Base-by-base conservation (phyloP, 345 rosid genomes). In the Luvunga scandens region DNA sequence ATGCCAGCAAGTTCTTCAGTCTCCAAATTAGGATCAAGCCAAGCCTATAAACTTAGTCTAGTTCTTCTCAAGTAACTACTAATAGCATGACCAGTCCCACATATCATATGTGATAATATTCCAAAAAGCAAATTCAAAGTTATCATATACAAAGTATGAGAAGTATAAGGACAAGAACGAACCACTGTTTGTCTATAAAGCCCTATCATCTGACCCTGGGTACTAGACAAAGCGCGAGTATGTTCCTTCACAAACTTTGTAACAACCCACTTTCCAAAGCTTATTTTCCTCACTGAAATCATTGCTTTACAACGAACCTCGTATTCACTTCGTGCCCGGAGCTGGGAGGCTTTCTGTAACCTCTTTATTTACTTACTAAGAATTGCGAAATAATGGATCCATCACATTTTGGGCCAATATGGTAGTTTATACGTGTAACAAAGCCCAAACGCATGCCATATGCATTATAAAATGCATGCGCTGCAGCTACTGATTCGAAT, bases 291-390 rank as follows among this genome's bases (percentile, higher is more conserved):
- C 56, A 81, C 68, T 9, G 73, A 66, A 66, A 77, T 57, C 77
- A 62, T 72, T 45, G 83, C 83, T 65, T 72, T 81, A 77, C 83
- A 81, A 38, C 80, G 78, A 7, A 81, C 80, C 80, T 67, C 78
- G 74, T 48, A 62, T 39, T 56, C 73, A 69, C 59, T 8, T 42
- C 69, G 66, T 33, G 67, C 73, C 60, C 33, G 12, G 70, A 27
- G 50, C 60, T 59, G 7, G 75, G 7, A 60, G 73, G 63, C 68
- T 74, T 81, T 30, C 64, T 69, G 25, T 53, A 77, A 31, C 81
- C 77, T 73, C 84, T 77, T 77, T 81, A 68, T 74, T 74, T 81
- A 77, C 81, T 72, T 9, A 81, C 84, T 9, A 81, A 65, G 38
- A 78, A 66, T 77, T 66, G 59, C 6, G 71, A 59, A 60, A 81